Percentiles rank a stretch among this genome's conserved stretches.
Evolutionary conservation across 1,284 basidiomycete species (phyloP).

Genomic region (Melampsora americana): DNA sequence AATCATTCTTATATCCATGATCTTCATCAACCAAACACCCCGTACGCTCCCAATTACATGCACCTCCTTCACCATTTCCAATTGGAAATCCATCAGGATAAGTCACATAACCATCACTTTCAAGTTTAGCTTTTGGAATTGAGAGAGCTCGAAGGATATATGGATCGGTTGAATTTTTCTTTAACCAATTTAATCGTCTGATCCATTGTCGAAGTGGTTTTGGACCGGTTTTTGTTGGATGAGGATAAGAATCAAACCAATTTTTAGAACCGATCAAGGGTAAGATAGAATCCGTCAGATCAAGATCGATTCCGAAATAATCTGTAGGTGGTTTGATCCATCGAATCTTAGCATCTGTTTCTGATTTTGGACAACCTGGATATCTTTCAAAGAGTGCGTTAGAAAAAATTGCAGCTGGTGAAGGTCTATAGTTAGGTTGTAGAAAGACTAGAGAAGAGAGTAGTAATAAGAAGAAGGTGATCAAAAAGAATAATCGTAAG

Average conservation of each 20-base stretch:
- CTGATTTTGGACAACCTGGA: neutral
- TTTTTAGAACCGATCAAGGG: neutral
- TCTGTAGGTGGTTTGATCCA: neutral
- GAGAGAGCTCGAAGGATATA: neutral
- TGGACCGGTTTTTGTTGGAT: slow-evolving; percentile 12
- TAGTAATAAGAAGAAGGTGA: neutral
- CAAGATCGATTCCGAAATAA: neutral
- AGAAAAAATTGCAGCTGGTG: neutral
- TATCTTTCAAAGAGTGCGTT: neutral
- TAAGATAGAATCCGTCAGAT: neutral
- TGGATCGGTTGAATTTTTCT: neutral
- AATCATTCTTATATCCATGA: slow-evolving; percentile 1
- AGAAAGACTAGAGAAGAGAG: neutral
- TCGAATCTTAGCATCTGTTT: neutral
- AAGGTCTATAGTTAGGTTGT: neutral
- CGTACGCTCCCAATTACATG: slow-evolving; percentile 32
- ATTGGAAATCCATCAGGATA: neutral
- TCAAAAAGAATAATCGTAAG: too few species aligned
- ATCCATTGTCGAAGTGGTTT: slow-evolving; percentile 27
- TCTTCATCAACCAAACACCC: slow-evolving; percentile 18
- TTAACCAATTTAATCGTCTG: slow-evolving; percentile 14
- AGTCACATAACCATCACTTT: neutral
- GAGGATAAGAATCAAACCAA: slow-evolving; percentile 10
- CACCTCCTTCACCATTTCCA: neutral
- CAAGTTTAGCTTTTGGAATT: slow-evolving; percentile 11